Evolutionary conservation across 78 protist genomes (phyloP).

Genomic region (slime mould (Dictyostelium discoideum)): DNA sequence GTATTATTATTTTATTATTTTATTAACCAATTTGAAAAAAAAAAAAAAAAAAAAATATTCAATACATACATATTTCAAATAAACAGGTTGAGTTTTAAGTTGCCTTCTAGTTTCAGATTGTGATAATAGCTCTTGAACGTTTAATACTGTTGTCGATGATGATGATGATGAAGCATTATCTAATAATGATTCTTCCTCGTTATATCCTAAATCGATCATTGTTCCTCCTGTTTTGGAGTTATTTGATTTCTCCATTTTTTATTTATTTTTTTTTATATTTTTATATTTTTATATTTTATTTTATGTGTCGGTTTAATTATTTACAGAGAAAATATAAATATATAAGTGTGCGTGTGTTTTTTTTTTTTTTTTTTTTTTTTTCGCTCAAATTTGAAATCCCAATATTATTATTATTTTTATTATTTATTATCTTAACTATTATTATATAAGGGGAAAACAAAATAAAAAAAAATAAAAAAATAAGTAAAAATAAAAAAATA

Average conservation of each 20-base stretch:
- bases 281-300: no score
- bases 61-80: slow-evolving; percentile 65
- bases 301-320: not conserved
- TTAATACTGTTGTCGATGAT: not conserved
- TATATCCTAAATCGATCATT: not conserved
- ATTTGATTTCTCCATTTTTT: not conserved
- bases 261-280: no score
- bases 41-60: not conserved
- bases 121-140: slow-evolving; percentile 37
- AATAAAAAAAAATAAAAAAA: not conserved
- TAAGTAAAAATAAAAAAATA: not conserved
- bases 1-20: no score
- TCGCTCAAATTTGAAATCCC: no score
- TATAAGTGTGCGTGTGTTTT: no score
- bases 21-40: not conserved
- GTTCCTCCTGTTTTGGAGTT: not conserved
- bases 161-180: not conserved
- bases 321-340: not conserved
- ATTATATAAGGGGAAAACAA: not conserved
- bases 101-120: slow-evolving; percentile 59
- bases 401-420: no score
- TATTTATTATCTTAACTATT: no score
- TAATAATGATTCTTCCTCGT: not conserved
- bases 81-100: slow-evolving; percentile 61
- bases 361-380: no score